Percentiles rank a stretch among this genome's conserved stretches.
Evolutionary conservation across 441 rosid species (phyloP).

Genomic region (Bruguiera hainesii): DNA sequence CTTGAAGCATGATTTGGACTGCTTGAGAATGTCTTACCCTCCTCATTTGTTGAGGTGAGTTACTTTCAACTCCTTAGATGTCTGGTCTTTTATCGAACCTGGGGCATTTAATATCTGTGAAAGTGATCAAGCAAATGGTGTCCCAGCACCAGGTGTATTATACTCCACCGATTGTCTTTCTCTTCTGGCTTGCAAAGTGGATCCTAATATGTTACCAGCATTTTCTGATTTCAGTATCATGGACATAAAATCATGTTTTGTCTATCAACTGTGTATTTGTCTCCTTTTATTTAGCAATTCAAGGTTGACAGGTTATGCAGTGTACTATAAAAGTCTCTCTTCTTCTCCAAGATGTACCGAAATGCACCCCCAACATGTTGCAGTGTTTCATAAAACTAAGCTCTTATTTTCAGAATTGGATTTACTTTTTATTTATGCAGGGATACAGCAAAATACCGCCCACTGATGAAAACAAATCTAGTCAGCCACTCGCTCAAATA

Average conservation of each 20-base stretch:
- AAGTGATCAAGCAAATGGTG: neutral
- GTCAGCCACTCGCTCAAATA: constrained; percentile 77
- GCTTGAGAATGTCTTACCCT: constrained; percentile 63
- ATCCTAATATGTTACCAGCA: too few species aligned
- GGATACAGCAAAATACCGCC: constrained; percentile 75
- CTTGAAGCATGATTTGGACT: constrained; percentile 53
- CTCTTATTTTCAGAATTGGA: neutral
- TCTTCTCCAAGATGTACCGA: neutral
- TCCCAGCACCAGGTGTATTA: too few species aligned
- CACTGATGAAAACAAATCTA: constrained; percentile 70
- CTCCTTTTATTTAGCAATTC: neutral
- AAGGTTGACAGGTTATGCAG: neutral
- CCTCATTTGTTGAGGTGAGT: constrained; percentile 55
- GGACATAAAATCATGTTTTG: too few species aligned
- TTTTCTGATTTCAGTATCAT: too few species aligned
- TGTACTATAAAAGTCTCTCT: neutral
- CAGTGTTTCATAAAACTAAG: neutral
- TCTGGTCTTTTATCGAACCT: neutral
- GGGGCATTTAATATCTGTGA: neutral
- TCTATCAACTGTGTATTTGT: too few species aligned
- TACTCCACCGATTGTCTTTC: too few species aligned
- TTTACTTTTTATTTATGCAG: constrained; percentile 30
- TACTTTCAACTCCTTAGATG: neutral
- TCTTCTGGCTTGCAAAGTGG: too few species aligned
- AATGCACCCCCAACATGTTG: neutral